Base-by-base conservation (phyloP, 2,329 filamentous ascomycete genomes). In the Erysiphe pulchra region DNA sequence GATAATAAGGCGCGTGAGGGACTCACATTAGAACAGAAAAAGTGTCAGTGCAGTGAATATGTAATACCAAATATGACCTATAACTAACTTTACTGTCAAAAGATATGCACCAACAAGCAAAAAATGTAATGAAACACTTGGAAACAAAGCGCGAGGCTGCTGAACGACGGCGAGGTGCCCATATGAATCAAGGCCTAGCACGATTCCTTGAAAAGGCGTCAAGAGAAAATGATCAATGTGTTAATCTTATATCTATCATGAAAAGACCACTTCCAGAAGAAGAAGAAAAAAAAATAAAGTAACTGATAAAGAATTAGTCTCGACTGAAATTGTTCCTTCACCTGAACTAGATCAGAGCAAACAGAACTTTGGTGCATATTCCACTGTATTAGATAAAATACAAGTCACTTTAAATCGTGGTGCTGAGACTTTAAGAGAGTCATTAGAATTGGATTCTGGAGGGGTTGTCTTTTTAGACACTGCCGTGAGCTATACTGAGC, bases 1-100 rank as follows among this genome's bases (percentile, higher is more conserved):
- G 52, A 54, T 47, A 46, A 53, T 32, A 62, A 62, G n/a, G 65
- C 69, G 0, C 67, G 70, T 20, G 51, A 66, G 42, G 70, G 68
- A 0, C 54, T 80, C 13, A 60, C 62, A 7, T 49, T 58, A 0
- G 61, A 62, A 10, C 65, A 73, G 42, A 51, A 46, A 33, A 52
- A 50, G 46, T 52, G 52, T 53, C 30, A n/a, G 51, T 48, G 18
- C 17, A 3, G 20, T 24, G 6, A 3, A 24, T 24, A 24, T 24
- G 6, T 6, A 24, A 24, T 16, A 9, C 13, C 28, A 36, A 44
- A 12, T 17, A 20, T 20, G 4, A 20, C 11, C 8, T 16, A 13
- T 24, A 39, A 17, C 41, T 43, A 24, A 45, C 18, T 34, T 20
- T n/a, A n/a, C n/a, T n/a, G n/a, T n/a, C 6, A 32, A 8, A 34